phyloP scores from a whole-genome alignment of 768 basidiomycete genomes.

The Lactarius vividus region DNA sequence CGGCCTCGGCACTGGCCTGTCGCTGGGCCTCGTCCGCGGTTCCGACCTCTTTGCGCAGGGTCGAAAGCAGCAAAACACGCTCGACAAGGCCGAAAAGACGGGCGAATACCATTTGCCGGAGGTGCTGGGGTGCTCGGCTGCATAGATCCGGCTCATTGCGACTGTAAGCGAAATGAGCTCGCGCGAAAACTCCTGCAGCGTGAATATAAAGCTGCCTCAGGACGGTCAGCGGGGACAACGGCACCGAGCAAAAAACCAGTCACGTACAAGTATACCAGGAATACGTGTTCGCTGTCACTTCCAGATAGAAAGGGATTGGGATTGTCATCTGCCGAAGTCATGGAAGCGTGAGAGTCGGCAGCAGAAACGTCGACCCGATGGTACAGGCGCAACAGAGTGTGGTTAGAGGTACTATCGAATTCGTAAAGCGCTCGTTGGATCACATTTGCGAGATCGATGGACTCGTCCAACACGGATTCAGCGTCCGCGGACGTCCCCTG shows the following conservation, averaged over 20 bases:
- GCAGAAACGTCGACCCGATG: conserved; percentile 43
- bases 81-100: conserved; percentile 38
- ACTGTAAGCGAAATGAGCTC: conserved; percentile 82
- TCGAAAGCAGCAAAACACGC: conserved; percentile 31
- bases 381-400: conserved; percentile 77
- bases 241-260: not conserved
- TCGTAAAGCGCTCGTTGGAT: conserved; percentile 67
- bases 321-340: conserved; percentile 34
- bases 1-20: conserved; percentile 15
- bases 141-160: conserved; percentile 77
- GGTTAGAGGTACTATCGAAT: conserved; percentile 82
- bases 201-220: conserved; percentile 82
- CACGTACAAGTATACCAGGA: conserved; percentile 90
- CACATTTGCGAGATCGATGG: conserved; percentile 57
- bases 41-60: conserved; percentile 4
- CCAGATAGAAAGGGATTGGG: conserved; percentile 39
- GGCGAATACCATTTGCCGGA: conserved; percentile 29
- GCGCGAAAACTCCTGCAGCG: conserved; percentile 87
- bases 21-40: not conserved
- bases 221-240: conserved; percentile 3
- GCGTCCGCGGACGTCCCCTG: conserved; percentile 35
- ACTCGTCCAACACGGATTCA: conserved; percentile 54
- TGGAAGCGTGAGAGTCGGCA: conserved; percentile 29
- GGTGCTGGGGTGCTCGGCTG: conserved; percentile 52
- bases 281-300: conserved; percentile 76